phyloP scores from a whole-genome alignment of 176 grass and related monocot genomes.

The Cymbopogon citratus region DNA sequence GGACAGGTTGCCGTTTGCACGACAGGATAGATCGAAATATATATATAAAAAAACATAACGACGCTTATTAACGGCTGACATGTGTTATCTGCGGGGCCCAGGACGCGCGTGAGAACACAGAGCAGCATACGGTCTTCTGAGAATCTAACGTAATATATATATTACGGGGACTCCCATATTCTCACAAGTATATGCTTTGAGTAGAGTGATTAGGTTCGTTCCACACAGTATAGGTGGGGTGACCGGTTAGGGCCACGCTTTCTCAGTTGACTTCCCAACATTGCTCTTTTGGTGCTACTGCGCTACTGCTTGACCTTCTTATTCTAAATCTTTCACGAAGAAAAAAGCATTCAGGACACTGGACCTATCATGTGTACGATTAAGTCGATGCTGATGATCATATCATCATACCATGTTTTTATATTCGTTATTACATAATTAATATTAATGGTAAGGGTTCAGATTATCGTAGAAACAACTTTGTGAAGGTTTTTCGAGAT shows the following conservation, averaged over 20 bases:
- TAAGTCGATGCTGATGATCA: neutral
- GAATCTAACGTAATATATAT: neutral
- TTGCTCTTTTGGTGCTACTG: neutral
- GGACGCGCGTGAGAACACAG: slow-evolving; percentile 10
- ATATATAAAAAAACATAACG: too few species aligned
- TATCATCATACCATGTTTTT: too few species aligned
- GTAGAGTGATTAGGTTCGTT: neutral
- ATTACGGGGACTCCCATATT: neutral
- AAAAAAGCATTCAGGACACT: neutral
- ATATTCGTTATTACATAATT: too few species aligned
- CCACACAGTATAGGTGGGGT: neutral
- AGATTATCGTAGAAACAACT: too few species aligned
- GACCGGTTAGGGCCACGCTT: neutral
- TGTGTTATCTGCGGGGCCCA: neutral
- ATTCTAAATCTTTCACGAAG: neutral
- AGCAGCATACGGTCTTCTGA: neutral
- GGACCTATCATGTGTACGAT: neutral
- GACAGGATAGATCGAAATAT: neutral
- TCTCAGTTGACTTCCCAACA: slow-evolving; percentile 6
- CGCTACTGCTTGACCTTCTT: neutral
- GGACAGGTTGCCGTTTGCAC: neutral
- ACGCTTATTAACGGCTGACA: neutral
- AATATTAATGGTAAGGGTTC: too few species aligned
- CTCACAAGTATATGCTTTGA: neutral
- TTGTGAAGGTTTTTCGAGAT: too few species aligned